These are phyloP conservation scores for Collariella sp. DNA, from an alignment of 495 filamentous ascomycete species.

Conservation along the genomic window DNA sequence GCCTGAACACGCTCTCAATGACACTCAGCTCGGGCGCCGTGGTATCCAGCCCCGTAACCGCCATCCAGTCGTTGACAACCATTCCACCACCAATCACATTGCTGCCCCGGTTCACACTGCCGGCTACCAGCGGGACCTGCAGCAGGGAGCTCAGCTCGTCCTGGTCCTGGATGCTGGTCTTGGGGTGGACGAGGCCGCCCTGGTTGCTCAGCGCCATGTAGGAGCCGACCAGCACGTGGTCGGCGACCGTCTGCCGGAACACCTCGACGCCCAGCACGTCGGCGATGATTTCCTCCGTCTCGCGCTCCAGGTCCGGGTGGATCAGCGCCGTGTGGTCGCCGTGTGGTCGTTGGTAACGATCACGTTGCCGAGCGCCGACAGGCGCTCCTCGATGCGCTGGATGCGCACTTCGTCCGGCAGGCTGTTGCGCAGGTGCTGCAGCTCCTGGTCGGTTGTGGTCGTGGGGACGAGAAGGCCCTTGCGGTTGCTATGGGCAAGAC, in stretches of 20 bases:
- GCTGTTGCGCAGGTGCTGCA: slow-evolving; percentile 90
- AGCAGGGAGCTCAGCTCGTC: slow-evolving; percentile 90
- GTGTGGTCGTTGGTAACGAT: slow-evolving; percentile 96
- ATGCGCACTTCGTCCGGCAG: slow-evolving; percentile 87
- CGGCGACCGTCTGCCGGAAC: slow-evolving; percentile 93
- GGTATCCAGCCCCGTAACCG: slow-evolving; percentile 91
- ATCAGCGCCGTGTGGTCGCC: slow-evolving; percentile 91
- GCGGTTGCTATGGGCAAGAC: slow-evolving; percentile 59
- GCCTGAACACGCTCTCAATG: slow-evolving; percentile 86
- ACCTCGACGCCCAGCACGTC: slow-evolving; percentile 97
- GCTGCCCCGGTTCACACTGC: slow-evolving; percentile 83
- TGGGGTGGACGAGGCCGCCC: slow-evolving; percentile 94
- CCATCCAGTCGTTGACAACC: slow-evolving; percentile 99
- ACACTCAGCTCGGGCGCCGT: slow-evolving; percentile 95
- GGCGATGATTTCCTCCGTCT: slow-evolving; percentile 92
- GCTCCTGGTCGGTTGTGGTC: slow-evolving; percentile 92
- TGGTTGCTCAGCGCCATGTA: slow-evolving; percentile 97
- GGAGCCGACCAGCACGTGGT: slow-evolving; percentile 89
- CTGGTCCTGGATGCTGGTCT: slow-evolving; percentile 93
- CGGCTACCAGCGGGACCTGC: slow-evolving; percentile 92
- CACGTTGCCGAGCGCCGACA: slow-evolving; percentile 93
- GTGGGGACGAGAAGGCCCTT: slow-evolving; percentile 95
- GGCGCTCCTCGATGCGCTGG: slow-evolving; percentile 87
- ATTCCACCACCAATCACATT: slow-evolving; percentile 95
- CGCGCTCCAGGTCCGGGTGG: slow-evolving; percentile 93